These are phyloP conservation scores for Eimeria sp. DNA, from an alignment of 169 alveolate genomes.

Conservation along the genomic window DNA sequence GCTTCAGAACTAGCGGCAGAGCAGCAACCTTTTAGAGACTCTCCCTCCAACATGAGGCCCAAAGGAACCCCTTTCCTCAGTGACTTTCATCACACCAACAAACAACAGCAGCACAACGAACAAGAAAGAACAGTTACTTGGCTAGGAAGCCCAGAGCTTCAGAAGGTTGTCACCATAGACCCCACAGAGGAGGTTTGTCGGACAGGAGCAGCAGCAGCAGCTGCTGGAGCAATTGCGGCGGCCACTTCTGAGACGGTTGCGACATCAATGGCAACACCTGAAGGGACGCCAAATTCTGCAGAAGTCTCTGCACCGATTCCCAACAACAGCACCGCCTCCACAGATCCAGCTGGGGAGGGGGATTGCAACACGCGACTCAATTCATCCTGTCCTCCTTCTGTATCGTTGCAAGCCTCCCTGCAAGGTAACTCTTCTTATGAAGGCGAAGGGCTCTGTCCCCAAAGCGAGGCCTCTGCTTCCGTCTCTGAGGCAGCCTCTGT, in stretches of 20 bases:
- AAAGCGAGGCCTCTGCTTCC: conserved; percentile 37
- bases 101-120: conserved; percentile 22
- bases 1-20: conserved; percentile 29
- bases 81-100: background rate
- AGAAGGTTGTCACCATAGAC: conserved; percentile 48
- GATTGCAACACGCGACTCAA: conserved; percentile 17
- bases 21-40: background rate
- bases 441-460: conserved; percentile 37
- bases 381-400: conserved; percentile 1
- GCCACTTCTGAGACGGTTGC: background rate
- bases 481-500: conserved; percentile 7
- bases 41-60: background rate
- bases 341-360: conserved; percentile 55
- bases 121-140: conserved; percentile 48
- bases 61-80: background rate
- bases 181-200: conserved; percentile 20
- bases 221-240: background rate
- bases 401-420: conserved; percentile 29
- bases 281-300: background rate
- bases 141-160: conserved; percentile 71
- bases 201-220: conserved; percentile 7
- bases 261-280: background rate
- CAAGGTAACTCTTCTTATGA: background rate
- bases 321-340: conserved; percentile 54
- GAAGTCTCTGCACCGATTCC: background rate